Evolutionary conservation across 2,329 filamentous ascomycete genomes (phyloP), one percentile per base, ranked within the genome.

Genomic region (Xylaria sp.): DNA sequence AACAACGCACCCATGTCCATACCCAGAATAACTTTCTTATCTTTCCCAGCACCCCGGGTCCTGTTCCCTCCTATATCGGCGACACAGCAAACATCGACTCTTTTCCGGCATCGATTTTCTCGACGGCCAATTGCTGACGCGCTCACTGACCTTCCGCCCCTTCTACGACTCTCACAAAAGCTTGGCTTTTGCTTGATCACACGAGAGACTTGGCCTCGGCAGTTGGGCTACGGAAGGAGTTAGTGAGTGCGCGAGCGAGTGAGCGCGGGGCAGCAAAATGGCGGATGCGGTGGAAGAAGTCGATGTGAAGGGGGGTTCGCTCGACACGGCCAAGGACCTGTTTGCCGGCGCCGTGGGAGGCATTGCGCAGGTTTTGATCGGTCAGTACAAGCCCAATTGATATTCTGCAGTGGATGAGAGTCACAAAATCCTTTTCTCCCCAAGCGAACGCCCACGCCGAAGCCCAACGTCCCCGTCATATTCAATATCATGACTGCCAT

Each of bases 311-410:
- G 79, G 77, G 70, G 79, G 81, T 64, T 82, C 80, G 28, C 73
- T 85, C 75, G 89, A 91, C 78, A 92, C 92, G 59, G 84, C 90
- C 76, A 99, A 98, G 85, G 96, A 99, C 82, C 85, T 99, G 68
- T 92, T 95, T 78, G 89, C 96, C 12, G 96, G 96, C 46, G 96
- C 96, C 68, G 92, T 91, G 8, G 96, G 96, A 72, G 96, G 96
- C 75, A 87, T 98, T 75, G 95, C 96, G 20, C 96, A 99, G 82
- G 96, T 99, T 52, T 83, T 99, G 71, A 87, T 98, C 73, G 95
- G 94, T 97, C 83, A 82, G 89, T 86, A 25, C 54, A 25, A 25
- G 55, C 8, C 25, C 39, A 13, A 49, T 15, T 36, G 23, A 28
- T 28, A 28, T 28, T 28, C 28, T 28, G 28, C 28, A 28, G 28